Base-by-base conservation (phyloP, 2,329 filamentous ascomycete species). In the Fusarium gaditjirri region DNA sequence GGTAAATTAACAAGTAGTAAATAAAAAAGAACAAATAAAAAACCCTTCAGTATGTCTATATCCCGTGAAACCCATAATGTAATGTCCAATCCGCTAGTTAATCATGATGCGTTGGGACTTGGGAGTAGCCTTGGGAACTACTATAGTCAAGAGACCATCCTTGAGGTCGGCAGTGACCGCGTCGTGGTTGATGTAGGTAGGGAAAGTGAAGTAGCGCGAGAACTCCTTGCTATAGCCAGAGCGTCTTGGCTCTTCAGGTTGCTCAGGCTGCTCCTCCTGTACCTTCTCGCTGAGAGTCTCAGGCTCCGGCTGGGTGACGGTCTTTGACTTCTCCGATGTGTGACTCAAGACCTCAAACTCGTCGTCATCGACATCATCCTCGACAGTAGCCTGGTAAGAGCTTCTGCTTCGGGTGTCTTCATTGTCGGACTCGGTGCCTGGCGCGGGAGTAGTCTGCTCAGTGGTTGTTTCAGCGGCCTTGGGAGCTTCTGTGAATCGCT, bases 121-220 rank as follows among this genome's bases (percentile, higher is more conserved):
- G 1, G 38, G 31, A 43, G 49, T 39, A 38, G 43, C 33, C 43
- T 65, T 65, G 0, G 63, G 63, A 21, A 65, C 4, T 3, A 44
- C 38, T 6, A 65, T 16, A 0, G 63, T 65, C 27, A 65, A 31
- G 7, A 65, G 61, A 13, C 63, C 63, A 31, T 65, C 61, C 61
- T 65, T 65, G 5, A 65, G 43, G 3, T 80, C 84, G 36, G 91
- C 91, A 42, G 81, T 83, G 43, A 93, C 91, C 7, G 77, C 81
- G 21, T 89, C 87, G 72, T 87, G 85, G 76, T 92, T 87, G 62
- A 93, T 85, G 14, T 86, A 86, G 50, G 81, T 80, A 0, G 90
- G 89, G 84, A 93, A 92, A 78, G 82, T 87, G 82, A 93, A 92
- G 47, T 85, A 87, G 68, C 91, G 87, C 25, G 87, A 85, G 82